A percentile compares a stretch with the other conserved stretches of the same genome.
Conservation (phyloP, 331 rosid genomes). For the Cydonia oblonga region DNA sequence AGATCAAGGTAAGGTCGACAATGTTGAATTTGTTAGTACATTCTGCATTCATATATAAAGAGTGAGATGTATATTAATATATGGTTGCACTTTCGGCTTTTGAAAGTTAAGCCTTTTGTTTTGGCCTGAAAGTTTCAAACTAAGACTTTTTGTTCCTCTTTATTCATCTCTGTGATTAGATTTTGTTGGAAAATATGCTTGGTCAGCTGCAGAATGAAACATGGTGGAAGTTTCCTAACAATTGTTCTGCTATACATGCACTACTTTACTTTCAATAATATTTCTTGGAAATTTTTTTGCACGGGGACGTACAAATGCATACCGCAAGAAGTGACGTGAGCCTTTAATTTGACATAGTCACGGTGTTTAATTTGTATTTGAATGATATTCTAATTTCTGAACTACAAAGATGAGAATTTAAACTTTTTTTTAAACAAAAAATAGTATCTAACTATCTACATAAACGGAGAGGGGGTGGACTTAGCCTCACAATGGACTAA, state of each 20-base stretch:
- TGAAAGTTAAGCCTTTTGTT: neutral
- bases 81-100: neutral
- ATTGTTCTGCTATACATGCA: neutral
- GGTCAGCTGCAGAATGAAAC: neutral
- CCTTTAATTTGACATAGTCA: neutral
- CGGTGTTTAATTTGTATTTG: neutral
- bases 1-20: neutral
- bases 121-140: neutral
- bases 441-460: too few species aligned
- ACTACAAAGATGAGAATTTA: neutral
- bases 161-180: neutral
- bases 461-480: too few species aligned
- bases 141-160: neutral
- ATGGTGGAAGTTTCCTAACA: conserved; percentile 9
- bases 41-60: neutral
- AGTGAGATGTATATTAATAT: neutral
- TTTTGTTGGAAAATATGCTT: neutral
- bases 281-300: neutral
- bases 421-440: too few species aligned
- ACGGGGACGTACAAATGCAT: neutral
- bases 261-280: neutral
- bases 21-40: conserved; percentile 11
- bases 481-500: too few species aligned
- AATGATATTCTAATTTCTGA: neutral
- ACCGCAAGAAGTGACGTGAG: neutral